Evolutionary conservation across 768 basidiomycete genomes (phyloP), one percentile per base, ranked within the genome.

Genomic region (Clitopilus hobsonii): DNA sequence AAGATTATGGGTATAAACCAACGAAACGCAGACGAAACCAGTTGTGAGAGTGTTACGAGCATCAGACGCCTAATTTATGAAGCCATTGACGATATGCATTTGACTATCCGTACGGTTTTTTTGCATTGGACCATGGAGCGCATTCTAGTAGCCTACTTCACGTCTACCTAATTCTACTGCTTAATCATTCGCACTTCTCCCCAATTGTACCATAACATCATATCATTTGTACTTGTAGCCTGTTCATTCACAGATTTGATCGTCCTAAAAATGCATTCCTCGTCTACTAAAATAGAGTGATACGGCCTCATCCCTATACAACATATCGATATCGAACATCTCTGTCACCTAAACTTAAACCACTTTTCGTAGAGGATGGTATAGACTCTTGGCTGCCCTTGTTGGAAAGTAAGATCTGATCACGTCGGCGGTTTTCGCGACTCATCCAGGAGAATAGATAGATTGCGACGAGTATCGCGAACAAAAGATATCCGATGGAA

Each of bases 401-500:
- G 24, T 57, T 55, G n/a, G 64, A 56, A 16, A 50, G 61, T 23
- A 69, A 38, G 27, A 68, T 32, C 5, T 53, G 57, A 49, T 75
- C 76, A 24, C 80, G 72, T 30, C 76, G 69, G 52, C 61, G 68
- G 58, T 85, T 85, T 65, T 80, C 82, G 20, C 69, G 65, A 16
- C 66, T 64, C 79, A 84, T 81, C 71, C 69, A 74, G 22, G 65
- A 66, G 69, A 72, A 80, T 1, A 82, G 71, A 54, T 75, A 76
- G 7, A 71, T 59, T 3, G 77, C 70, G 10, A 80, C 71, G 10
- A 72, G 55, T 0, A 75, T 71, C 5, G 78, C 68, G 58, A 83
- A 82, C 6, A 77, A 56, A 18, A 85, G 64, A 55, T 84, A 85
- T n/a, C 82, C 82, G 52, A 85, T 81, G 1, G 83, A 69, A 38